These are phyloP conservation scores for Naumovozyma castellii DNA, from an alignment of 805 yeast species.

Conservation along the genomic window DNA sequence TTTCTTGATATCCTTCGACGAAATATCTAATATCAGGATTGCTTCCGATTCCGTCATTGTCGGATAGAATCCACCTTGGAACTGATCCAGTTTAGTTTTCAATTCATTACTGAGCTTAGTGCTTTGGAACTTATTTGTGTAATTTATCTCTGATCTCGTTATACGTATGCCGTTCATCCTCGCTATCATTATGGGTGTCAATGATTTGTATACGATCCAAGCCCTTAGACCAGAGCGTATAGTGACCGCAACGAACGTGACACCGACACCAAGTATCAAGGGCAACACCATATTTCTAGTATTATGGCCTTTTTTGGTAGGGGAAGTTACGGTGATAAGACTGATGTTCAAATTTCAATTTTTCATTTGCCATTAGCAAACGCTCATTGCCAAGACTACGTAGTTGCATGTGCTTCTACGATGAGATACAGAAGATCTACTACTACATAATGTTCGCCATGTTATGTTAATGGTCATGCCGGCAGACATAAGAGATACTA, in stretches of 20 bases:
- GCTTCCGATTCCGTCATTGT: constrained; percentile 68
- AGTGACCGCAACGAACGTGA: constrained; percentile 21
- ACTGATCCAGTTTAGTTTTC: constrained; percentile 22
- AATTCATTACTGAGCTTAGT: constrained; percentile 9
- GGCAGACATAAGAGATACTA: too few relatives aligned
- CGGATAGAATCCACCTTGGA: constrained; percentile 53
- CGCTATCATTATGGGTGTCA: constrained; percentile 25
- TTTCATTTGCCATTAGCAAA: too few relatives aligned
- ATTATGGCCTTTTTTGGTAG: too few relatives aligned
- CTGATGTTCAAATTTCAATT: too few relatives aligned
- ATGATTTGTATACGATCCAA: constrained; percentile 22
- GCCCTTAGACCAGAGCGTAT: constrained; percentile 24
- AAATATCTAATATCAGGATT: constrained; percentile 50
- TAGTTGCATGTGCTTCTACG: too few relatives aligned
- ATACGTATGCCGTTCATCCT: constrained; percentile 20
- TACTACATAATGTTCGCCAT: too few relatives aligned
- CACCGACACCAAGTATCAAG: constrained; percentile 23
- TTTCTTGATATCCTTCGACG: constrained; percentile 44
- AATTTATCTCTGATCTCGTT: constrained; percentile 3
- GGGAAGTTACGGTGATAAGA: too few relatives aligned
- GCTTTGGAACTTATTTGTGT: constrained; percentile 12
- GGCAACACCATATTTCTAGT: constrained; percentile 29
- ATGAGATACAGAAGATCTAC: too few relatives aligned
- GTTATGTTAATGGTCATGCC: too few relatives aligned
- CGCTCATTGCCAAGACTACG: too few relatives aligned